A percentile compares a stretch with the other conserved stretches of the same genome.
Conservation (phyloP, 1,139 yeast species). For the Debaryomyces subglobosus region DNA sequence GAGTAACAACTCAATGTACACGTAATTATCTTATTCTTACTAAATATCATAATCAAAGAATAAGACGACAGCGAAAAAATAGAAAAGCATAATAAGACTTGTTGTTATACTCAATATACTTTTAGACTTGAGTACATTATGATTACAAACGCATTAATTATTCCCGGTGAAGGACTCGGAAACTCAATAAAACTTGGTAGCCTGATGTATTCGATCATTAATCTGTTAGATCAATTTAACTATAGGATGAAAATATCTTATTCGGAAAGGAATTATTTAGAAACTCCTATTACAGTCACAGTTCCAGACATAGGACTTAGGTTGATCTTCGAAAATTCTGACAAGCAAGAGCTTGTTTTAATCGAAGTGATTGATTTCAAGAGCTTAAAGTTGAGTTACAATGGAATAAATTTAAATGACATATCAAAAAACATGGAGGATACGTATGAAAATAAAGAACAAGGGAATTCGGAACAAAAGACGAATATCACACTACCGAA, state of each 20-base stretch:
- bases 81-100: background rate
- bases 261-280: slow-evolving; percentile 26
- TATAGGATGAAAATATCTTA: slow-evolving; percentile 32
- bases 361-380: slow-evolving; percentile 47
- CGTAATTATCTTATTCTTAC: background rate
- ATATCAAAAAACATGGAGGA: slow-evolving; percentile 11
- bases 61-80: background rate
- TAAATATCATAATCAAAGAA: background rate
- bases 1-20: background rate
- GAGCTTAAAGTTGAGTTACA: slow-evolving; percentile 31
- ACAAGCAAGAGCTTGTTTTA: slow-evolving; percentile 44
- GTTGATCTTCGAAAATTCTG: slow-evolving; percentile 44
- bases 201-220: slow-evolving; percentile 29
- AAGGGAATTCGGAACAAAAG: background rate
- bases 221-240: slow-evolving; percentile 26
- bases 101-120: background rate
- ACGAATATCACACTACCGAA: slow-evolving; percentile 20
- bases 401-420: slow-evolving; percentile 36
- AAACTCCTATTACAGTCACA: slow-evolving; percentile 36
- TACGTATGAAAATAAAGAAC: background rate
- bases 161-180: slow-evolving; percentile 42
- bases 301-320: slow-evolving; percentile 35
- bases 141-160: slow-evolving; percentile 27
- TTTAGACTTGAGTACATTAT: slow-evolving; percentile 12
- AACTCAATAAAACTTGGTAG: slow-evolving; percentile 31